Evolutionary conservation across 257 asterid species (phyloP).

Genomic region (Anisodus tanguticus): DNA sequence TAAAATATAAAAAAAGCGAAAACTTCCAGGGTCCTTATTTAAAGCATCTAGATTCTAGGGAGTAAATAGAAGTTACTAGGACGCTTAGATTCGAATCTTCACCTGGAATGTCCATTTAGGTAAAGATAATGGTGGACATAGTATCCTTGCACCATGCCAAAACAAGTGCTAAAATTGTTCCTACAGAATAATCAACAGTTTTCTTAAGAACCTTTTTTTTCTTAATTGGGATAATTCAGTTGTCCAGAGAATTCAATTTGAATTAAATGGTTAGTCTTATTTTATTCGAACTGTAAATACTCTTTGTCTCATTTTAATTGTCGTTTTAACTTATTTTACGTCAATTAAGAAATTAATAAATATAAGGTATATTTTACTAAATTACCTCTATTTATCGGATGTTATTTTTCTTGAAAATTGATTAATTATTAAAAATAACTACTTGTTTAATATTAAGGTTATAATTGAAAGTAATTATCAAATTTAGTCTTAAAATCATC

Average conservation of each 20-base stretch:
- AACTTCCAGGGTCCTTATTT: too few species aligned
- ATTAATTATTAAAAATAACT: too few species aligned
- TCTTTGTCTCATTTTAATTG: too few species aligned
- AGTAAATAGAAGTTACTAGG: background rate
- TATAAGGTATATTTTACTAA: too few species aligned
- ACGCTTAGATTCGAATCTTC: background rate
- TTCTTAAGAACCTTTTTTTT: background rate
- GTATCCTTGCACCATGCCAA: background rate
- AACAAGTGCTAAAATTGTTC: background rate
- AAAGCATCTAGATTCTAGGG: background rate
- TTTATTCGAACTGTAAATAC: background rate
- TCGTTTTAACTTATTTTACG: too few species aligned
- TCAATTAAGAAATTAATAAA: too few species aligned
- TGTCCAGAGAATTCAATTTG: background rate
- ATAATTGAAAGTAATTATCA: too few species aligned
- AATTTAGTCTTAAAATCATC: too few species aligned
- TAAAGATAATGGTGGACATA: background rate
- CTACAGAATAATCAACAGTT: slow-evolving; percentile 2
- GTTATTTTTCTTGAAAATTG: too few species aligned
- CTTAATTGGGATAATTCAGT: background rate
- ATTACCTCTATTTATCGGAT: too few species aligned
- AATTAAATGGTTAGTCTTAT: background rate
- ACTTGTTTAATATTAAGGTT: too few species aligned
- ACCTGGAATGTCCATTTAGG: background rate
- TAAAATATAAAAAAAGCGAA: too few species aligned